These are phyloP conservation scores for Senecio squalidus DNA, from an alignment of 140 eudicot genomes.

Conservation along the genomic window DNA sequence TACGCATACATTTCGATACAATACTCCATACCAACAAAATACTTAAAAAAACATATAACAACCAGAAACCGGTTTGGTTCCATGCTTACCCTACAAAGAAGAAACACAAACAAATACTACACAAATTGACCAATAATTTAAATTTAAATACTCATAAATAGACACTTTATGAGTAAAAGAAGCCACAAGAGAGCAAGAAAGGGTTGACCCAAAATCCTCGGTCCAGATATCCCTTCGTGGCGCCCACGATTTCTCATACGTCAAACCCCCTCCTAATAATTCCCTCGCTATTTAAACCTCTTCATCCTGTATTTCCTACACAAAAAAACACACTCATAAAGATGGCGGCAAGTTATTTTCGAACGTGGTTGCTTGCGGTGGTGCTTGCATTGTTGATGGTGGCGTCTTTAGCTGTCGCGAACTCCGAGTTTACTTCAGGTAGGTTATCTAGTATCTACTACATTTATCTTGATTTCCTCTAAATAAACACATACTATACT, in stretches of 20 bases:
- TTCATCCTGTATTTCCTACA: background rate
- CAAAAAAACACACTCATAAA: background rate
- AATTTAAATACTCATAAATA: too few relatives aligned
- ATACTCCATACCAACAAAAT: too few relatives aligned
- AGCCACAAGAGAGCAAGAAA: slow-evolving; percentile 12
- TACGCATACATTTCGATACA: too few relatives aligned
- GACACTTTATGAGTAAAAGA: slow-evolving; percentile 16
- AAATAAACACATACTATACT: too few relatives aligned
- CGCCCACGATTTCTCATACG: slow-evolving; percentile 22
- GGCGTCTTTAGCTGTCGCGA: slow-evolving; percentile 11
- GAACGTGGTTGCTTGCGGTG: slow-evolving; percentile 26
- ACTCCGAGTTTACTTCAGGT: slow-evolving; percentile 20
- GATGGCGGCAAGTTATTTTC: slow-evolving; percentile 13
- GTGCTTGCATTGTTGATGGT: slow-evolving; percentile 21
- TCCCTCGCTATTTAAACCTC: background rate
- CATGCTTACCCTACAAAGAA: too few relatives aligned
- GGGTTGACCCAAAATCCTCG: slow-evolving; percentile 31
- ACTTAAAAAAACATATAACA: too few relatives aligned
- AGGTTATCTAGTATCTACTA: background rate
- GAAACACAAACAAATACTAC: too few relatives aligned
- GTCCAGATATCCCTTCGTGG: slow-evolving; percentile 20
- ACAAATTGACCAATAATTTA: too few relatives aligned
- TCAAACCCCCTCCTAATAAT: slow-evolving; percentile 11
- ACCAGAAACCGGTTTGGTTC: too few relatives aligned
- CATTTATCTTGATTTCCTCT: background rate